These are phyloP conservation scores for Trifolium repens DNA, from an alignment of 306 rosid genomes.

Conservation along the genomic window DNA sequence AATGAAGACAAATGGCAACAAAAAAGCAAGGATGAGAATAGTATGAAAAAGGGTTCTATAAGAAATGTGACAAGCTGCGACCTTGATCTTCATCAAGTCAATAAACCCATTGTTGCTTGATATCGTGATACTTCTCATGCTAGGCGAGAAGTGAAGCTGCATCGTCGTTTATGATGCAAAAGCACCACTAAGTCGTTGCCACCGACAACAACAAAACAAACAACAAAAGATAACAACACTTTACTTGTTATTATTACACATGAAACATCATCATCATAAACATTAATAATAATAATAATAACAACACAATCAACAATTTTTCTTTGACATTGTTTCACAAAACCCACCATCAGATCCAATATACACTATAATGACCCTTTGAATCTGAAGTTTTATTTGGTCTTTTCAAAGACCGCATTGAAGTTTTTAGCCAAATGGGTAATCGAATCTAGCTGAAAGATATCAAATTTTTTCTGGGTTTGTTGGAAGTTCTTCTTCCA, in stretches of 20 bases:
- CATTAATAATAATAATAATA: background rate
- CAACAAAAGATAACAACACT: background rate
- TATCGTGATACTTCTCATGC: slow-evolving; percentile 99
- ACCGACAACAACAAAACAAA: slow-evolving; percentile 42
- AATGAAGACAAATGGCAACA: slow-evolving; percentile 97
- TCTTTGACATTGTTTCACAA: slow-evolving; percentile 43
- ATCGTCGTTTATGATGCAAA: slow-evolving; percentile 91
- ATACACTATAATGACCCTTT: slow-evolving; percentile 47
- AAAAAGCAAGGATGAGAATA: slow-evolving; percentile 93
- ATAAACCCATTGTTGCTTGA: slow-evolving; percentile 98
- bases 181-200: slow-evolving; percentile 51
- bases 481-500: slow-evolving; percentile 42
- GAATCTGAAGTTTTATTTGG: slow-evolving; percentile 42
- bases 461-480: slow-evolving; percentile 49
- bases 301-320: background rate
- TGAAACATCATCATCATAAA: slow-evolving; percentile 32
- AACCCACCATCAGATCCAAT: slow-evolving; percentile 74
- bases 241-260: slow-evolving; percentile 5
- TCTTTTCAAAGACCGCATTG: slow-evolving; percentile 70
- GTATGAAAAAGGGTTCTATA: slow-evolving; percentile 98
- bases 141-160: slow-evolving; percentile 99
- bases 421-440: slow-evolving; percentile 38
- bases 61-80: slow-evolving; percentile 99
- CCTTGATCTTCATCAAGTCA: slow-evolving; percentile 99
- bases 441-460: slow-evolving; percentile 27